Conservation (phyloP, 192 early-diverging fungal genomes). For the Fimicolochytrium jonesii region DNA sequence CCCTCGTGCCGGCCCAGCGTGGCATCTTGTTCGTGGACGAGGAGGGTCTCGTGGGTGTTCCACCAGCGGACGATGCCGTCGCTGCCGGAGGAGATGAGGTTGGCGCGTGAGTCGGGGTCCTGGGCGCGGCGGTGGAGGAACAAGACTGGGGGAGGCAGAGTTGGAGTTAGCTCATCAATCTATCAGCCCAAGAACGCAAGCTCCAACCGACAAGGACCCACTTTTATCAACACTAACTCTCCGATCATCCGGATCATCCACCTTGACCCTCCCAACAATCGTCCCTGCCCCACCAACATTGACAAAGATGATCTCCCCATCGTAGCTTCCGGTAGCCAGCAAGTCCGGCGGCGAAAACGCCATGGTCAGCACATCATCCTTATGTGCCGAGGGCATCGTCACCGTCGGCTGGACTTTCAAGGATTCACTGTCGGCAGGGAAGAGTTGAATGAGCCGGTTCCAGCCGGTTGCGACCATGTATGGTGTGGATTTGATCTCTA, state of each 20-base stretch:
- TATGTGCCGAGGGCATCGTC: slow-evolving; percentile 29
- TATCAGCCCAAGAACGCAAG: too few relatives aligned
- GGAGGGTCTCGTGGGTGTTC: slow-evolving; percentile 30
- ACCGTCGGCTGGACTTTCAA: slow-evolving; percentile 25
- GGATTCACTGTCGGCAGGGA: slow-evolving; percentile 36
- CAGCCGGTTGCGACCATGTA: slow-evolving; percentile 50
- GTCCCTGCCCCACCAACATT: slow-evolving; percentile 39
- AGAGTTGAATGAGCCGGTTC: slow-evolving; percentile 48
- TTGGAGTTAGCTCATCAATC: too few relatives aligned
- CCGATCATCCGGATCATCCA: slow-evolving; percentile 24
- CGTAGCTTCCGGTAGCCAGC: slow-evolving; percentile 40
- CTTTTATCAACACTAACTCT: slow-evolving; percentile 43
- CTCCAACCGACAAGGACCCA: not conserved
- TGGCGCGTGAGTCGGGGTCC: slow-evolving; percentile 22
- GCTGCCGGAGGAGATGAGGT: slow-evolving; percentile 38
- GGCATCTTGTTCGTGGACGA: slow-evolving; percentile 33
- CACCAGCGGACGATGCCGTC: slow-evolving; percentile 51
- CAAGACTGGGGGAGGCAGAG: too few relatives aligned
- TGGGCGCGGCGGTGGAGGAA: slow-evolving; percentile 28
- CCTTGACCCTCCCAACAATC: slow-evolving; percentile 28
- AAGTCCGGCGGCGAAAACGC: slow-evolving; percentile 43
- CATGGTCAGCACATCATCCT: slow-evolving; percentile 50
- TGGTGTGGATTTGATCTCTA: slow-evolving; percentile 37
- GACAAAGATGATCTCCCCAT: slow-evolving; percentile 47
- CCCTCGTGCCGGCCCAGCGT: slow-evolving; percentile 25